Conservation (phyloP, 148 eudicot genomes). For the Chenopodium berlandieri region DNA sequence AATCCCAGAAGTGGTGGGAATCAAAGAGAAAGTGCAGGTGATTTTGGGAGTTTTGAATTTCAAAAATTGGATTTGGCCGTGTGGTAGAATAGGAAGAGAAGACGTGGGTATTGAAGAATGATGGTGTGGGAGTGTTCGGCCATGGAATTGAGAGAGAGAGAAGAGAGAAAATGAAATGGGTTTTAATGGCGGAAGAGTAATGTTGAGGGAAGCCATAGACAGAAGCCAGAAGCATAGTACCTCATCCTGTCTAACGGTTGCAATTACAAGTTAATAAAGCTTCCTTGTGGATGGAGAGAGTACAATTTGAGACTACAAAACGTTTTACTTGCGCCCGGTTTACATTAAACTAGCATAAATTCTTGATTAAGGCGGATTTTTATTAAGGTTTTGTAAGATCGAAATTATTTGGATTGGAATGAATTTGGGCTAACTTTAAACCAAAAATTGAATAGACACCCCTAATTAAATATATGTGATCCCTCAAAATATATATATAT, state of each 20-base stretch:
- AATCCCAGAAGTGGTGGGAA: slow-evolving; percentile 7
- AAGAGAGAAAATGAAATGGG: neutral
- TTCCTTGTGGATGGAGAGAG: no score
- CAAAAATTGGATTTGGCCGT: neutral
- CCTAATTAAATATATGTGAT: no score
- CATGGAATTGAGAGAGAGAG: neutral
- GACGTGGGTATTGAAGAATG: neutral
- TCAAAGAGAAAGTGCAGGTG: slow-evolving; percentile 2
- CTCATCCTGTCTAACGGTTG: neutral
- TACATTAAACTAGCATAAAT: no score
- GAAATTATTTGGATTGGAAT: no score
- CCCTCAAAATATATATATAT: no score
- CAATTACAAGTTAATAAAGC: no score
- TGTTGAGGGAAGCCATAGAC: slow-evolving; percentile 10
- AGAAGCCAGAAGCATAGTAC: neutral
- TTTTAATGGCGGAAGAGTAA: neutral
- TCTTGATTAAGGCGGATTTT: no score
- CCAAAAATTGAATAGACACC: no score
- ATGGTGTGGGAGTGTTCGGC: neutral
- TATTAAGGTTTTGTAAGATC: no score
- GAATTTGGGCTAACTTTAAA: no score
- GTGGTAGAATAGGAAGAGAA: neutral
- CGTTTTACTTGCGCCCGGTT: no score
- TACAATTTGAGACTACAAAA: no score
- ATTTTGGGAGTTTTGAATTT: neutral